phyloP scores from a whole-genome alignment of 2,329 filamentous ascomycete species.

The Diplodia mutila region DNA sequence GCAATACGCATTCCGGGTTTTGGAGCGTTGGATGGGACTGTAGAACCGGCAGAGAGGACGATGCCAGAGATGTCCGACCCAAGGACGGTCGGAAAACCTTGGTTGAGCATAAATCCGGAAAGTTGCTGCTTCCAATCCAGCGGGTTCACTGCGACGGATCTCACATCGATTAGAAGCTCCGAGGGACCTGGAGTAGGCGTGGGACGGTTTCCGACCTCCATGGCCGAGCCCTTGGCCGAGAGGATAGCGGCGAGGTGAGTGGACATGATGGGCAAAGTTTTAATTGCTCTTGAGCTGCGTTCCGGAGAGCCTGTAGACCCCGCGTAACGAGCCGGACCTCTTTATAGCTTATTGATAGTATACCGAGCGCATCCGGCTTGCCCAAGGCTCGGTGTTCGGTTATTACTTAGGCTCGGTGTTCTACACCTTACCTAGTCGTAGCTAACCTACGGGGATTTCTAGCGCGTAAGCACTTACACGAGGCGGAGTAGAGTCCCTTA shows the following conservation, averaged over 20 bases:
- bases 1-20: slow-evolving; percentile 37
- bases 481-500: neutral
- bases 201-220: slow-evolving; percentile 43
- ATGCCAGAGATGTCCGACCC: slow-evolving; percentile 52
- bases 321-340: neutral
- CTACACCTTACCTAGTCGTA: too few species aligned
- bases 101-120: slow-evolving; percentile 46
- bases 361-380: neutral
- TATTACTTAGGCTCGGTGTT: neutral
- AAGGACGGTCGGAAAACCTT: slow-evolving; percentile 47
- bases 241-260: slow-evolving; percentile 23
- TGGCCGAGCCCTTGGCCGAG: slow-evolving; percentile 31
- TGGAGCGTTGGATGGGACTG: slow-evolving; percentile 37
- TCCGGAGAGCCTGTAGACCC: too few species aligned
- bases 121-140: slow-evolving; percentile 51
- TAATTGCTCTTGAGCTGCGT: too few species aligned
- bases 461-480: neutral
- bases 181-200: slow-evolving; percentile 52
- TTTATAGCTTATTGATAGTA: neutral
- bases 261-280: neutral
- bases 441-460: neutral
- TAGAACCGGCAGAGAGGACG: slow-evolving; percentile 48
- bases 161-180: slow-evolving; percentile 54
- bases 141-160: slow-evolving; percentile 56
- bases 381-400: neutral